A percentile compares a stretch with the other conserved stretches of the same genome.
Evolutionary conservation across 768 basidiomycete genomes (phyloP).

Genomic region (Auriculariales sp.): DNA sequence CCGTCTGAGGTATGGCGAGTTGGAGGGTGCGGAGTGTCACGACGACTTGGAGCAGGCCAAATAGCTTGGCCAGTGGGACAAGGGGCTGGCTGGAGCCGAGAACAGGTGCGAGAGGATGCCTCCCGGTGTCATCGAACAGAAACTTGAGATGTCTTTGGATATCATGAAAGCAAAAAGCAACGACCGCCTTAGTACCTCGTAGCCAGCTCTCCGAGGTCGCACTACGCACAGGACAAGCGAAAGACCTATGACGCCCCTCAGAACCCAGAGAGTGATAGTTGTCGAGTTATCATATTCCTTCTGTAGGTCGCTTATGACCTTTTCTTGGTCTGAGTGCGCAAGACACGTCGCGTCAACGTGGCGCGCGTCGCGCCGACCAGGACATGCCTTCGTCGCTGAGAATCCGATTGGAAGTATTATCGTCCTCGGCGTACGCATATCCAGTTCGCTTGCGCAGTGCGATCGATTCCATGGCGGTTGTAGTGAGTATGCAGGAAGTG

Average conservation of each 20-base stretch:
- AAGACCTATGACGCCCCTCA: slow-evolving; percentile 28
- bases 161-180: slow-evolving; percentile 28
- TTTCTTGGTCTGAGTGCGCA: slow-evolving; percentile 39
- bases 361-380: neutral
- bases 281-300: slow-evolving; percentile 25
- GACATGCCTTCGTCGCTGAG: slow-evolving; percentile 31
- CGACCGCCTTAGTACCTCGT: slow-evolving; percentile 6
- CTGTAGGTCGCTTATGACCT: slow-evolving; percentile 35
- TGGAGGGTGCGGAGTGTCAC: too few species aligned
- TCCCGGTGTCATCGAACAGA: slow-evolving; percentile 20
- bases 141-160: slow-evolving; percentile 26
- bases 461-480: neutral
- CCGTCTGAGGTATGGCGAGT: too few species aligned
- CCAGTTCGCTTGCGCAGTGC: slow-evolving; percentile 33
- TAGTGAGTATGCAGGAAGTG: neutral
- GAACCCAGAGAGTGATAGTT: slow-evolving; percentile 25
- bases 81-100: slow-evolving; percentile 17
- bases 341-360: neutral
- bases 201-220: neutral
- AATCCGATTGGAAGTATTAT: slow-evolving; percentile 12
- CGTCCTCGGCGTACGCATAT: slow-evolving; percentile 18
- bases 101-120: slow-evolving; percentile 5
- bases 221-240: slow-evolving; percentile 32
- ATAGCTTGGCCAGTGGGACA: slow-evolving; percentile 29
- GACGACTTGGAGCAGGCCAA: slow-evolving; percentile 33